A percentile compares a stretch with the other conserved stretches of the same genome.
These are phyloP conservation scores for Rhododendron vialii DNA, from an alignment of 148 eudicot genomes.

Conservation along the genomic window DNA sequence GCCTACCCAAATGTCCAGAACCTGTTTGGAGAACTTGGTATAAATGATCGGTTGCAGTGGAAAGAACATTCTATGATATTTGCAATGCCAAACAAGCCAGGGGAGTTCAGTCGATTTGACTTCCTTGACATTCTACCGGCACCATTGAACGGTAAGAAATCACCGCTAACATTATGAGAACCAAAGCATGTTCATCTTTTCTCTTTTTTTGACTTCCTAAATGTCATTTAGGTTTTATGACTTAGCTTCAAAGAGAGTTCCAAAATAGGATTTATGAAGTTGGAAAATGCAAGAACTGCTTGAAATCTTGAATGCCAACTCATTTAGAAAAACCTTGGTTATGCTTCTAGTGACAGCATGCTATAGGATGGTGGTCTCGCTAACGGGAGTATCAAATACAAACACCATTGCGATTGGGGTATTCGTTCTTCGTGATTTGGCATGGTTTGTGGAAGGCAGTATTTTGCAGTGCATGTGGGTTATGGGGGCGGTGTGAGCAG, in stretches of 20 bases:
- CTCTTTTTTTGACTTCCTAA: not conserved
- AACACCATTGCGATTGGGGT: not conserved
- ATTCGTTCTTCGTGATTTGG: not conserved
- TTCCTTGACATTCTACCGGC: conserved; percentile 86
- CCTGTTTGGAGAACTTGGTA: conserved; percentile 93
- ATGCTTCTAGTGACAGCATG: not conserved
- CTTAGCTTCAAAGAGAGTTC: not conserved
- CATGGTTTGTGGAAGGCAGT: not conserved
- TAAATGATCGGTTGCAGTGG: conserved; percentile 94
- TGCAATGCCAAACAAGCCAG: conserved; percentile 97
- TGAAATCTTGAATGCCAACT: not conserved
- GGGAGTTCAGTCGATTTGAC: conserved; percentile 96
- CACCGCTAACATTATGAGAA: not conserved
- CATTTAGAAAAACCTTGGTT: not conserved
- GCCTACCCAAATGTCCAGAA: conserved; percentile 99
- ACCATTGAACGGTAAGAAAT: conserved; percentile 72
- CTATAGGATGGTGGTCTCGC: not conserved
- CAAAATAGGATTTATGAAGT: not conserved
- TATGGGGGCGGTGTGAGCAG: not conserved
- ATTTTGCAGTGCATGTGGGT: not conserved
- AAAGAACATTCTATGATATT: conserved; percentile 99
- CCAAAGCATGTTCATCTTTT: conserved; percentile 1
- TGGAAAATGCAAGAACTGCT: not conserved
- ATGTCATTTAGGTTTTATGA: not conserved
- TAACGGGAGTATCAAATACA: not conserved